phyloP scores from a whole-genome alignment of 2,329 filamentous ascomycete species.

The Fusarium palustre region DNA sequence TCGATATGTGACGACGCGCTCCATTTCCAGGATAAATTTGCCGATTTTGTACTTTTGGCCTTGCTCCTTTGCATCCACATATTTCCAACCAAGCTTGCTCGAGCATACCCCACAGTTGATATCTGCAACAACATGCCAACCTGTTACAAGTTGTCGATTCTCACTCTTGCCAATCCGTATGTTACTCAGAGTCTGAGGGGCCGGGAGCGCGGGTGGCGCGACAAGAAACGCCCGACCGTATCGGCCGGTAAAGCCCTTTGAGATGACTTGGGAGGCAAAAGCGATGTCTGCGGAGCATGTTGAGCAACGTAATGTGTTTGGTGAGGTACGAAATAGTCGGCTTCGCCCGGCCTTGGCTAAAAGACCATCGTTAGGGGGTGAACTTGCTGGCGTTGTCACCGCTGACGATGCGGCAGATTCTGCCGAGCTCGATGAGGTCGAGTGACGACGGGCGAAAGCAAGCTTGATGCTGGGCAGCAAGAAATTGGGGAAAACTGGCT shows the following conservation, averaged over 20 bases:
- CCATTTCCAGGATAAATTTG: slow-evolving; percentile 75
- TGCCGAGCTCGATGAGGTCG: slow-evolving; percentile 51
- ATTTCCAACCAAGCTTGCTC: slow-evolving; percentile 74
- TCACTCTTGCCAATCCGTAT: slow-evolving; percentile 66
- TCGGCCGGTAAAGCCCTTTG: slow-evolving; percentile 74
- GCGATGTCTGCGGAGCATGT: slow-evolving; percentile 71
- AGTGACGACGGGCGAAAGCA: slow-evolving; percentile 59
- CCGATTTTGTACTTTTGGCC: slow-evolving; percentile 75
- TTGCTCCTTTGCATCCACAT: slow-evolving; percentile 70
- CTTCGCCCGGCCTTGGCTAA: slow-evolving; percentile 23
- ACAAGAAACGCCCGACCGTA: slow-evolving; percentile 74
- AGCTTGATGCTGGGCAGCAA: slow-evolving; percentile 64
- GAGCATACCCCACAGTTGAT: slow-evolving; percentile 68
- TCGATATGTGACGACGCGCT: slow-evolving; percentile 64
- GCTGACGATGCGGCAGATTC: slow-evolving; percentile 47
- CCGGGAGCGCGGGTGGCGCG: slow-evolving; percentile 52
- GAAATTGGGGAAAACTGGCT: slow-evolving; percentile 62
- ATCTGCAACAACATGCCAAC: slow-evolving; percentile 73
- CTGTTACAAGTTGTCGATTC: slow-evolving; percentile 70
- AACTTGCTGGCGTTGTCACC: slow-evolving; percentile 47
- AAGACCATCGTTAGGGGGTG: slow-evolving; percentile 38
- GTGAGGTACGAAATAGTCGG: slow-evolving; percentile 58
- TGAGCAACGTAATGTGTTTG: slow-evolving; percentile 69
- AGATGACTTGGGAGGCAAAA: slow-evolving; percentile 70
- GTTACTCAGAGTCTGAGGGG: slow-evolving; percentile 60